Base-by-base conservation (phyloP, 805 yeast genomes). In the Vanderwaltozyma verrucispora region DNA sequence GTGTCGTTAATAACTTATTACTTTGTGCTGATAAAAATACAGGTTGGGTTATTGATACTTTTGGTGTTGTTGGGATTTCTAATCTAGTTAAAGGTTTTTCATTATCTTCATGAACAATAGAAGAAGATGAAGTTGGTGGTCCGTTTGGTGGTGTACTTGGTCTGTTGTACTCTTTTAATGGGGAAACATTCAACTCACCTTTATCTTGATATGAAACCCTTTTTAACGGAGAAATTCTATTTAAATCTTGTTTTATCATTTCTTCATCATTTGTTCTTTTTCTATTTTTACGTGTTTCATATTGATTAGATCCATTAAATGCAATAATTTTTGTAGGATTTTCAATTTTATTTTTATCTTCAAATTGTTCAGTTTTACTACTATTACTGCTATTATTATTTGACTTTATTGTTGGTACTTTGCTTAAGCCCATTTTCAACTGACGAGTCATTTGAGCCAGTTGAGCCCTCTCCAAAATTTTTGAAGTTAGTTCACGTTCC, bases 361-460 rank as follows among this genome's bases (percentile, higher is more conserved):
- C 28, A n/a, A n/a, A n/a, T n/a, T n/a, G n/a, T n/a, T n/a, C n/a
- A n/a, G n/a, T n/a, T n/a, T n/a, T n/a, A n/a, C n/a, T n/a, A n/a
- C n/a, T n/a, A n/a, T n/a, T n/a, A n/a, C n/a, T n/a, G n/a, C n/a
- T n/a, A n/a, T n/a, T n/a, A 29, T 5, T 17, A 29, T 29, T 16
- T 8, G 31, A 24, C 24, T 44, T 48, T 10, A 48, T 42, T 5
- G 50, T 48, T 4, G 56, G 48, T 2, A 56, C 60, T 43, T 51
- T 54, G 25, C 58, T 46, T 18, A 59, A 40, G 6, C 57, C 59
- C 35, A 59, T 33, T 44, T 54, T 57, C 43, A 59, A 47, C 35
- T 56, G 56, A 15, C 63, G 47, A 12, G 60, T 49, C 61, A 57
- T 54, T 42, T 56, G 62, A 13, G 63, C 63, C 38, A 59, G 40